Evolutionary conservation across 768 basidiomycete genomes (phyloP).

Genomic region (Lactarius deliciosus): DNA sequence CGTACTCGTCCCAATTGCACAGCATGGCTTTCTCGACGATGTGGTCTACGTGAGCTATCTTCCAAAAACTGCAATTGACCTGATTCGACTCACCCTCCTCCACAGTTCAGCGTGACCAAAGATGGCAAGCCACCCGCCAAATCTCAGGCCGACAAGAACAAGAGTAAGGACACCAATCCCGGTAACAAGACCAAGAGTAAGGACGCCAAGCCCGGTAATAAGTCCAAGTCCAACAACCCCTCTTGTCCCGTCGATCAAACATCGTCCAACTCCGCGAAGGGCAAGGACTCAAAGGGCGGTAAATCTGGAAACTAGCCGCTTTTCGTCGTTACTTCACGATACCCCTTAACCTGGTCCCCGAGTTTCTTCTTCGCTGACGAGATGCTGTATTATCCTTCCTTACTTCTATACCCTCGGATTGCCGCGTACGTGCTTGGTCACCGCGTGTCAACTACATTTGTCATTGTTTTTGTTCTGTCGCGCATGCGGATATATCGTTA

Average conservation of each 20-base stretch:
- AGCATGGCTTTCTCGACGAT: slow-evolving; percentile 62
- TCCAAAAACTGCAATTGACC: not conserved
- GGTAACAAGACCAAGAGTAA: not conserved
- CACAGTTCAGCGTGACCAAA: slow-evolving; percentile 6
- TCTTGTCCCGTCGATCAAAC: not conserved
- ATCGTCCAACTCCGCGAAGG: not conserved
- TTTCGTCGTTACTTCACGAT: not conserved
- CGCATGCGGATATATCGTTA: not conserved
- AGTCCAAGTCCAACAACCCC: not conserved
- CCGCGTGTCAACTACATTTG: not conserved
- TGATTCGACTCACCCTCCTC: not conserved
- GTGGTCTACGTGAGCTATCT: slow-evolving; percentile 50
- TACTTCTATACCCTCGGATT: not conserved
- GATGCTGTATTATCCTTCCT: not conserved
- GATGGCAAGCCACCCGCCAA: not conserved
- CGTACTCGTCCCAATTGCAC: slow-evolving; percentile 55
- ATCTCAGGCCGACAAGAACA: not conserved
- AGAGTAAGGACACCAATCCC: not conserved
- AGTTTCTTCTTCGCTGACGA: not conserved
- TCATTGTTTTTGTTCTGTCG: not conserved
- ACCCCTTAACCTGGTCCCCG: not conserved
- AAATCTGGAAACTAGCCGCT: not conserved
- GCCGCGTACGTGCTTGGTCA: not conserved
- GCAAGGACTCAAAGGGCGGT: not conserved
- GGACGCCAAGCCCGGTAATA: not conserved